phyloP scores from a whole-genome alignment of 1,284 basidiomycete species.

The Cryptococcus deneoformans region DNA sequence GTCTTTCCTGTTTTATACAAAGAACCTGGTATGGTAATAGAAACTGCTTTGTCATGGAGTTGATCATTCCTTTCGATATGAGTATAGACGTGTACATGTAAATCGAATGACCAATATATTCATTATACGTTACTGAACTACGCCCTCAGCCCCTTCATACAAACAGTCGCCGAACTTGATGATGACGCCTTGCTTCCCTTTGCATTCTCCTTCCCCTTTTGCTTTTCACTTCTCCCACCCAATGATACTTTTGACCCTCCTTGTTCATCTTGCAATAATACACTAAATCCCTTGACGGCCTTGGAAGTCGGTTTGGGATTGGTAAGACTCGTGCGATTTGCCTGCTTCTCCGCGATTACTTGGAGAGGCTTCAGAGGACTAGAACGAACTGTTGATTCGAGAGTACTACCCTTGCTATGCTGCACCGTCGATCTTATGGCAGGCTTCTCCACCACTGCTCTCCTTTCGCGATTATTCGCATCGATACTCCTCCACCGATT shows the following conservation, averaged over 20 bases:
- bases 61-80: too few relatives aligned
- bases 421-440: neutral
- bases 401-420: neutral
- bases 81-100: too few relatives aligned
- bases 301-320: neutral
- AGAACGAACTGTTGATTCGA: neutral
- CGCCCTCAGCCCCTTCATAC: conserved; percentile 4
- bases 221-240: neutral
- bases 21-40: too few relatives aligned
- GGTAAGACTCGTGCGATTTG: neutral
- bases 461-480: neutral
- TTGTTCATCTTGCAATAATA: conserved; percentile 1
- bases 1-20: too few relatives aligned
- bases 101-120: neutral
- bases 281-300: neutral
- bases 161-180: neutral
- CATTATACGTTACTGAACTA: neutral
- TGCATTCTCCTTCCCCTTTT: conserved; percentile 10
- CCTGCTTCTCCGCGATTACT: neutral
- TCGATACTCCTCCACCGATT: neutral
- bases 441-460: too few relatives aligned
- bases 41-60: too few relatives aligned
- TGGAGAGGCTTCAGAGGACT: neutral
- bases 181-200: conserved; percentile 13
- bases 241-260: neutral